Evolutionary conservation across 108 stramenopile genomes (phyloP), one percentile per base, ranked within the genome.

Genomic region (Pinguiococcus pyrenoidosus): DNA sequence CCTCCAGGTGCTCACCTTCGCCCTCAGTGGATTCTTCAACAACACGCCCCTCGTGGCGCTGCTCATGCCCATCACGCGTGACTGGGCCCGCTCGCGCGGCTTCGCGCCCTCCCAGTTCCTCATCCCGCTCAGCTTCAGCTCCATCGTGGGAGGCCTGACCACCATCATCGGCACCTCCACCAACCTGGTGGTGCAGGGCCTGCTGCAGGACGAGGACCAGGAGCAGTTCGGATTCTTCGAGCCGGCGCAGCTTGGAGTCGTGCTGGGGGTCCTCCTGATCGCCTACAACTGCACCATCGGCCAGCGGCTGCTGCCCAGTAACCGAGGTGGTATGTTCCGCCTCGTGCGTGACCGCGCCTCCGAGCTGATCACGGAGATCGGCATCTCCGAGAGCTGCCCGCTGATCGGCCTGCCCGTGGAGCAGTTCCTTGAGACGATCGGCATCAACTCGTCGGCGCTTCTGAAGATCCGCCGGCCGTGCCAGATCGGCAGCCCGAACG

Each of bases 141-240:
- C 38, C 33, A 57, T 66, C 29, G 28, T 64, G 27, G 68, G 68
- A 7, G 56, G 57, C 8, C 17, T 66, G 18, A 29, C 53, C 12
- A 65, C 59, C 18, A 60, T 66, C 24, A 69, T 69, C 30, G 68
- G 68, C 36, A 69, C 68, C 17, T 66, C 64, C 22, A 69, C 68
- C 23, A 69, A 66, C 59, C 58, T 69, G 47, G 59, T 64, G 1
- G 68, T 69, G 22, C 50, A 69, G 21, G 68, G 68, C 16, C 59
- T 69, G 9, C 46, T 66, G 6, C 1, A 12, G 13, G 64, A 37
- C 23, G 57, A 53, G 29, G 33, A 17, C 6, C 8, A 23, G 17
- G 21, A 43, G 25, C 2, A 21, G 13, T 20, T 69, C 35, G 46
- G 49, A 6, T 69, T 69, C 43, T 69, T 69, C 36, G 68, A 57